A percentile compares a stretch with the other conserved stretches of the same genome.
These are phyloP conservation scores for Vigna angularis DNA, from an alignment of 306 rosid species.

Conservation along the genomic window DNA sequence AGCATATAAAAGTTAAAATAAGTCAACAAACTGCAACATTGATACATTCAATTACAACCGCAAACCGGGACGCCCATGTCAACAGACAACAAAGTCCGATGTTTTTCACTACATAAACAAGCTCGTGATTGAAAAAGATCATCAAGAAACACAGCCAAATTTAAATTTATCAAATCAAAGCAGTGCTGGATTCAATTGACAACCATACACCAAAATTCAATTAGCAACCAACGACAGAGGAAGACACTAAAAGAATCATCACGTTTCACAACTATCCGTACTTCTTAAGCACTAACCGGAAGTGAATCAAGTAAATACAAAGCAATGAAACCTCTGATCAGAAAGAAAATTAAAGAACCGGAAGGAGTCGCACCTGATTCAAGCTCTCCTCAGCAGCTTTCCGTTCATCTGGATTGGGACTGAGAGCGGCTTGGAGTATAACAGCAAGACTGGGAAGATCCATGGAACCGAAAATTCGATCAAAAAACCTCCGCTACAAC, in stretches of 20 bases:
- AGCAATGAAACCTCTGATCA: conserved; percentile 31
- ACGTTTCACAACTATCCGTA: not conserved
- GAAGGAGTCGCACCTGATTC: conserved; percentile 67
- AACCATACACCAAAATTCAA: conserved; percentile 3
- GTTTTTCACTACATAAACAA: not conserved
- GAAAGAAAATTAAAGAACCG: conserved; percentile 18
- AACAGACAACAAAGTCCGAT: not conserved
- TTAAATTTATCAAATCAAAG: not conserved
- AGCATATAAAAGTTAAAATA: not conserved
- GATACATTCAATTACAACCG: not conserved
- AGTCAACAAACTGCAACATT: conserved; percentile 20
- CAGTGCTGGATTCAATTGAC: not conserved
- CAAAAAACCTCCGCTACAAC: not conserved
- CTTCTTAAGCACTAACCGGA: not conserved
- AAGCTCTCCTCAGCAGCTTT: conserved; percentile 93
- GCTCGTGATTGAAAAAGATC: not conserved
- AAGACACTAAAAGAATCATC: not conserved
- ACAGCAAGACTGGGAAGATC: conserved; percentile 84
- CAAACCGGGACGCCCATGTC: not conserved
- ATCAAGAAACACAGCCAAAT: conserved; percentile 3
- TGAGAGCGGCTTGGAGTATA: conserved; percentile 92
- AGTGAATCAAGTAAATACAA: conserved; percentile 8
- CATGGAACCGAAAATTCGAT: conserved; percentile 54
- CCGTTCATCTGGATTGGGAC: conserved; percentile 89
- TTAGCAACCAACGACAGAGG: too few relatives aligned